These are phyloP conservation scores for Torulaspora gathmanii DNA, from an alignment of 805 yeast genomes.

Conservation along the genomic window DNA sequence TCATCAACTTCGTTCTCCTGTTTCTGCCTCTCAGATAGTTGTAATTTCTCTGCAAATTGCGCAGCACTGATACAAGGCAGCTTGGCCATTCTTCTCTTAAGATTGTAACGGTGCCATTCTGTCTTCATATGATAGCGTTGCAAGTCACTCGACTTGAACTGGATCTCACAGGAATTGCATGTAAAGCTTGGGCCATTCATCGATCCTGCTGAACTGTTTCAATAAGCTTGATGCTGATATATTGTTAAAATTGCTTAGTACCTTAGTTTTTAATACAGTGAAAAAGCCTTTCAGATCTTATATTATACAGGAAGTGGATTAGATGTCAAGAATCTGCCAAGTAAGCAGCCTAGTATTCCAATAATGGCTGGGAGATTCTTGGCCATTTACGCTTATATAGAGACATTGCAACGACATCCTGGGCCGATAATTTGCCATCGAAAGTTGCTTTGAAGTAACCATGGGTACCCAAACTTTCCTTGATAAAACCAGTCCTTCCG, in stretches of 20 bases:
- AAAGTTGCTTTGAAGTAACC: conserved; percentile 96
- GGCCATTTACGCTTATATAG: conserved; percentile 96
- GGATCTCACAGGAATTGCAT: conserved; percentile 84
- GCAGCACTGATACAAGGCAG: conserved; percentile 68
- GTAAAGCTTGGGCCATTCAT: conserved; percentile 45
- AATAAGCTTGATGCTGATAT: not conserved
- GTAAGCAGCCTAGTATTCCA: not conserved
- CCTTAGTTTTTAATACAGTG: not conserved
- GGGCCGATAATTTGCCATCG: conserved; percentile 84
- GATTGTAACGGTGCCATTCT: conserved; percentile 96
- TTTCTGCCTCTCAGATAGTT: conserved; percentile 35
- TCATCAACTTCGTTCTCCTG: conserved; percentile 36
- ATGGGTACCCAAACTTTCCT: conserved; percentile 94
- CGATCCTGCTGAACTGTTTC: not conserved
- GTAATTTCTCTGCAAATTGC: conserved; percentile 39
- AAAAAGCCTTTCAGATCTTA: not conserved
- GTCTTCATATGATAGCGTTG: conserved; percentile 95
- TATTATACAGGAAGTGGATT: not conserved
- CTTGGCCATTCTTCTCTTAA: conserved; percentile 86
- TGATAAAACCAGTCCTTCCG: conserved; percentile 92
- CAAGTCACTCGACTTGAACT: conserved; percentile 72
- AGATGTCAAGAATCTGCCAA: not conserved
- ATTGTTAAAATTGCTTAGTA: not conserved
- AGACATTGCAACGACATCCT: conserved; percentile 92
- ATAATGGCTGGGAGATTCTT: conserved; percentile 32